Evolutionary conservation across 768 basidiomycete species (phyloP).

Genomic region (Kwoniella sp.): DNA sequence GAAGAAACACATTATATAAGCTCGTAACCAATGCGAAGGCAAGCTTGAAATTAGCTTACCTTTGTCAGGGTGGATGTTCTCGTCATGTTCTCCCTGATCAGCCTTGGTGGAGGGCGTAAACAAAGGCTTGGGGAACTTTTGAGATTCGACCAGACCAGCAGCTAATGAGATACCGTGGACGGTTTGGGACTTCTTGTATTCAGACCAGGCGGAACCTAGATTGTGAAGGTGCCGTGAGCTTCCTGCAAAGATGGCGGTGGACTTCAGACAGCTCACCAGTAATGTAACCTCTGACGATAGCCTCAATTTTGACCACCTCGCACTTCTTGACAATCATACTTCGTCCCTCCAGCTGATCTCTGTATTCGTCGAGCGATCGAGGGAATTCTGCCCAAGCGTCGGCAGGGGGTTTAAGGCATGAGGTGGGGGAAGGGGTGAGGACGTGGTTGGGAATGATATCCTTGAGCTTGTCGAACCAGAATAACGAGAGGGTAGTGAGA

Average conservation of each 20-base stretch:
- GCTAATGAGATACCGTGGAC: conserved; percentile 83
- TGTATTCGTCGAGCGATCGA: conserved; percentile 71
- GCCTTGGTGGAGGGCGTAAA: conserved; percentile 99
- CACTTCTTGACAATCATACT: conserved; percentile 91
- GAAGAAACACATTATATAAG: neutral
- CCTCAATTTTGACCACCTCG: conserved; percentile 85
- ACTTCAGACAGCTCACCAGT: conserved; percentile 67
- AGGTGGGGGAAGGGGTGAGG: conserved; percentile 64
- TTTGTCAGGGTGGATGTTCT: conserved; percentile 86
- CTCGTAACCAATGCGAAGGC: neutral
- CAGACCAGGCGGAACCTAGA: conserved; percentile 95
- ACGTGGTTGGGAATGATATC: conserved; percentile 87
- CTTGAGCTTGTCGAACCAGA: conserved; percentile 87
- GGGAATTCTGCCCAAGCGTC: conserved; percentile 72
- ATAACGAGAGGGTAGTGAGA: conserved; percentile 84
- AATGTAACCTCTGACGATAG: conserved; percentile 93
- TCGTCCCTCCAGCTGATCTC: conserved; percentile 75
- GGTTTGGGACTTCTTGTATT: conserved; percentile 84
- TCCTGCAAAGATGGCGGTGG: neutral
- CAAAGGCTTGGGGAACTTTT: conserved; percentile 76
- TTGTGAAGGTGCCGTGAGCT: neutral
- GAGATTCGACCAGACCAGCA: conserved; percentile 76
- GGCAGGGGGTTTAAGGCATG: conserved; percentile 27
- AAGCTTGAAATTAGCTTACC: conserved; percentile 58
- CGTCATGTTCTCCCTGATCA: conserved; percentile 88